Percentiles rank a stretch among this genome's conserved stretches.
These are phyloP conservation scores for Pichia sp. DNA, from an alignment of 1,139 yeast genomes.

Conservation along the genomic window DNA sequence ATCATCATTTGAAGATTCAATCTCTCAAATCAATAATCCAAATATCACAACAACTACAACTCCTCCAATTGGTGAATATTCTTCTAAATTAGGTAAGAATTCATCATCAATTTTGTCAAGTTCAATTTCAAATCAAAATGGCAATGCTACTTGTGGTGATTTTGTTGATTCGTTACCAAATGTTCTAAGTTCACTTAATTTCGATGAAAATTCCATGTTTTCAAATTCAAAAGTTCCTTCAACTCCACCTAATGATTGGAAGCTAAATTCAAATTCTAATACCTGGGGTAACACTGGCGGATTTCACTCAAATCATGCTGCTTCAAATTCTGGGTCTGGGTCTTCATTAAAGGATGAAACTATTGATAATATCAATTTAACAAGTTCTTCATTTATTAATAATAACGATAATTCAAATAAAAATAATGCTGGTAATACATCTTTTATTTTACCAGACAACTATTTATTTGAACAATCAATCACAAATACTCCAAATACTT, in stretches of 20 bases:
- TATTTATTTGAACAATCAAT: constrained; percentile 13
- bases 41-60: constrained; percentile 27
- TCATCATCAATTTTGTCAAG: not conserved
- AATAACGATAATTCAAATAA: not conserved
- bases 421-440: not conserved
- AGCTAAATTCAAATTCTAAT: not conserved
- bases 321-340: constrained; percentile 15
- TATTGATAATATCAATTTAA: constrained; percentile 5
- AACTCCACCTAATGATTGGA: constrained; percentile 25
- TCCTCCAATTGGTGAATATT: constrained; percentile 26
- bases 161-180: constrained; percentile 24
- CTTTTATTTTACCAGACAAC: constrained; percentile 12
- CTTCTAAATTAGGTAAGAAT: not conserved
- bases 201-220: constrained; percentile 22
- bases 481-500: constrained; percentile 9
- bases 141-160: constrained; percentile 15
- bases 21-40: constrained; percentile 14
- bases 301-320: constrained; percentile 8
- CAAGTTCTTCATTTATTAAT: constrained; percentile 4
- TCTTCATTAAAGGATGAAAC: constrained; percentile 17
- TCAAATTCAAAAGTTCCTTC: constrained; percentile 23
- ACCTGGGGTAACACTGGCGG: constrained; percentile 7
- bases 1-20: constrained; percentile 27
- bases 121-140: not conserved
- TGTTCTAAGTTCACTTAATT: constrained; percentile 25